Conservation (phyloP, 441 rosid species). For the Sinapis alba region DNA sequence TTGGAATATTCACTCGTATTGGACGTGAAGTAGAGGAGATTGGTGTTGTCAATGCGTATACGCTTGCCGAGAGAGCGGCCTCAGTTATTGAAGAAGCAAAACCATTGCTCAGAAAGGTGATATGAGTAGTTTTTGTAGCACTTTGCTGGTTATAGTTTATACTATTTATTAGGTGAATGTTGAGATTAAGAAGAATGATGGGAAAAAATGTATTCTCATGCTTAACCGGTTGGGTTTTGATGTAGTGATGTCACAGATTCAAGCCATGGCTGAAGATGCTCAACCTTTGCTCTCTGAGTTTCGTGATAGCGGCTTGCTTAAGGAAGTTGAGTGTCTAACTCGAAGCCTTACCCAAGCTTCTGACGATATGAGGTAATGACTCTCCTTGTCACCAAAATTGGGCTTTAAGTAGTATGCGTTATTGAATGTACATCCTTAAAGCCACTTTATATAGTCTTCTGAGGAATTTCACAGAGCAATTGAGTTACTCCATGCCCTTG, state of each 20-base stretch:
- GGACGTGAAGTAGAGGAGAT: constrained; percentile 87
- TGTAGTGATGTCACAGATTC: constrained; percentile 89
- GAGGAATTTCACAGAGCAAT: not conserved
- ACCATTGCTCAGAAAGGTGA: constrained; percentile 88
- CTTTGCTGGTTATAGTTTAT: constrained; percentile 19
- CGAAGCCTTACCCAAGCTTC: constrained; percentile 85
- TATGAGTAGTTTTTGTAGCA: constrained; percentile 35
- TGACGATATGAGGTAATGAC: constrained; percentile 77
- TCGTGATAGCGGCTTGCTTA: constrained; percentile 82
- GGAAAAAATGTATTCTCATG: constrained; percentile 47
- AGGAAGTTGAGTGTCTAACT: constrained; percentile 83
- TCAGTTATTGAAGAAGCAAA: constrained; percentile 85
- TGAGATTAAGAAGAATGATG: not conserved
- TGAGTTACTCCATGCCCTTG: not conserved
- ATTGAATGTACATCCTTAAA: not conserved
- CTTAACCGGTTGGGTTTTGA: constrained; percentile 47
- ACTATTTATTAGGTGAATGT: not conserved
- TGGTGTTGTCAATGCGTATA: constrained; percentile 68
- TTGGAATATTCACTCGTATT: constrained; percentile 87
- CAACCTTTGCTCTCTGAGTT: constrained; percentile 90
- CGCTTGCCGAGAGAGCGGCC: constrained; percentile 76
- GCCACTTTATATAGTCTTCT: not conserved
- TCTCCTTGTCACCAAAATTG: not conserved
- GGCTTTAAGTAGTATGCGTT: not conserved
- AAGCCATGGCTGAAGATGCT: constrained; percentile 96